These are phyloP conservation scores for Silene coronaria DNA, from an alignment of 179 eudicot genomes.

Conservation along the genomic window DNA sequence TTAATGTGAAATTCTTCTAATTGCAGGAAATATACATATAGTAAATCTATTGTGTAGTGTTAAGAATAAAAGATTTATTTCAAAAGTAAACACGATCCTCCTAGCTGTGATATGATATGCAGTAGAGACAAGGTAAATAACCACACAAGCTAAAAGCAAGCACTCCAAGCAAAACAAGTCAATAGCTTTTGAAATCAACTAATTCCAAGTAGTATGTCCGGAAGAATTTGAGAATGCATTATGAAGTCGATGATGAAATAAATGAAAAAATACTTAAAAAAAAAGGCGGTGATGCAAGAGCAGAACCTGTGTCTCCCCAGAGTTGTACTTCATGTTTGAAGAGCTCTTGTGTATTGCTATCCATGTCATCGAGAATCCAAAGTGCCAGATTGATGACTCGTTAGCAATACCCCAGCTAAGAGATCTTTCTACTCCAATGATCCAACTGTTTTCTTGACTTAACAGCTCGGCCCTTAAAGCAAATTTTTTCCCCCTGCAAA, in stretches of 20 bases:
- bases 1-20: background rate
- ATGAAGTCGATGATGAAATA: background rate
- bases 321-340: background rate
- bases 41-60: background rate
- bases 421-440: background rate
- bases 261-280: background rate
- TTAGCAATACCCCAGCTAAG: background rate
- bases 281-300: background rate
- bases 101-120: background rate
- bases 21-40: background rate
- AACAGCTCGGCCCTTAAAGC: background rate
- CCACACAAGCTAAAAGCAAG: slow-evolving; percentile 1
- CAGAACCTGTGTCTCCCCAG: background rate
- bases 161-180: background rate
- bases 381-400: background rate
- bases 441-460: background rate
- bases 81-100: background rate
- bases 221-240: background rate
- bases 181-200: background rate
- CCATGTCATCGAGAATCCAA: background rate
- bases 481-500: background rate
- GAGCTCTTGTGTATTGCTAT: background rate
- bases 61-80: background rate
- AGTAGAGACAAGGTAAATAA: background rate
- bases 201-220: background rate